Percentiles rank a stretch among this genome's conserved stretches.
phyloP scores from a whole-genome alignment of 2,329 filamentous ascomycete genomes.

The Colletotrichum spaethianum region DNA sequence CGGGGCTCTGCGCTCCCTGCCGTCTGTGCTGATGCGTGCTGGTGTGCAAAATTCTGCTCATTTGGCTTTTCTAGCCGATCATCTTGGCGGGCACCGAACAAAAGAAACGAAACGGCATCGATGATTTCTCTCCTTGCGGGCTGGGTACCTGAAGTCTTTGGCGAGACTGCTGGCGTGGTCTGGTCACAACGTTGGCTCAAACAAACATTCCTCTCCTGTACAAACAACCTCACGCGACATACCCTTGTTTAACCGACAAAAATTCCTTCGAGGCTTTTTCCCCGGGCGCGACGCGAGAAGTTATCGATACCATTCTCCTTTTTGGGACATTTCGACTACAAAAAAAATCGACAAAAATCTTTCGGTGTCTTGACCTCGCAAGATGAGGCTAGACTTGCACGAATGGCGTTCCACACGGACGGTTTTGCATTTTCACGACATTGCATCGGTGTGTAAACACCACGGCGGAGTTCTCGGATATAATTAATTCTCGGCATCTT shows the following conservation, averaged over 20 bases:
- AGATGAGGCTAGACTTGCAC: constrained; percentile 58
- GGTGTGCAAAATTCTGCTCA: constrained; percentile 53
- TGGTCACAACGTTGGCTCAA: constrained; percentile 48
- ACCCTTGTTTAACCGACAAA: constrained; percentile 52
- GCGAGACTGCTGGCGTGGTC: constrained; percentile 46
- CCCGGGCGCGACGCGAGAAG: constrained; percentile 58
- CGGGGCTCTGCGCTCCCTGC: constrained; percentile 51
- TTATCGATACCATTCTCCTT: constrained; percentile 62
- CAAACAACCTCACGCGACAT: constrained; percentile 65
- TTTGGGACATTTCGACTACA: constrained; percentile 43
- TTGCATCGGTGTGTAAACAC: constrained; percentile 63
- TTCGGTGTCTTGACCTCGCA: constrained; percentile 46
- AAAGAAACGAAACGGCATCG: constrained; percentile 58
- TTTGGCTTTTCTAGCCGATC: constrained; percentile 54
- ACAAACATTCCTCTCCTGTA: constrained; percentile 56
- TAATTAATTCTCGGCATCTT: constrained; percentile 45
- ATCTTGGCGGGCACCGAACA: constrained; percentile 66
- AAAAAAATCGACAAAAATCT: constrained; percentile 39
- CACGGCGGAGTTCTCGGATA: constrained; percentile 60
- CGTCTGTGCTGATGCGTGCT: constrained; percentile 55
- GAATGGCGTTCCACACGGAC: constrained; percentile 58
- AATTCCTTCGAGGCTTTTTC: constrained; percentile 45
- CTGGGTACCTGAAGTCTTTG: constrained; percentile 54
- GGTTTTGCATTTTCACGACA: constrained; percentile 61
- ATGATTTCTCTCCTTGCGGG: constrained; percentile 54